Base-by-base conservation (phyloP, 1,284 basidiomycete species). In the Inonotus hispidus region DNA sequence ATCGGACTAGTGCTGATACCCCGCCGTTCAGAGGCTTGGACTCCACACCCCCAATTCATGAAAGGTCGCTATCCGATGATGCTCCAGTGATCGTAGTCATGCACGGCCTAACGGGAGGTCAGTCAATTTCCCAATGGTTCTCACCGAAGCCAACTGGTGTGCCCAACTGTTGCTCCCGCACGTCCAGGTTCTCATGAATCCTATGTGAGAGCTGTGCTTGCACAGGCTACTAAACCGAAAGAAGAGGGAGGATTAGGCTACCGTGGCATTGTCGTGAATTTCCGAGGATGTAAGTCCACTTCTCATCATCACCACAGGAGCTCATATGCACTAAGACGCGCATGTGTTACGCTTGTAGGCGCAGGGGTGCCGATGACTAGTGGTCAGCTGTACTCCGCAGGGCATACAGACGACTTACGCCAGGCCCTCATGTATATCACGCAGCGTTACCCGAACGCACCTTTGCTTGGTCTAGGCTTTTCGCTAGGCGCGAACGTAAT, bases 401-500 rank as follows among this genome's bases (percentile, higher is more conserved):
- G 84, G 35, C 79, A 93, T 66, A 95, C 93, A 11, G 87, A 92
- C 65, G 95, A 98, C 74, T 77, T 95, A 38, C 85, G 93, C 50
- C 85, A 85, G 59, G 90, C 93, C 0, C 73, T 95, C 49, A 80
- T 90, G 69, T 90, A 91, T 73, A 82, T 98, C 56, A 79, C 86
- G 4, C 74, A 83, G 62, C 74, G 77, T 62, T 95, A 88, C 68
- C 95, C 97, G 1, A 74, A 81, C 23, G 92, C 95, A 0, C 90
- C 88, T 6, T 76, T 98, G 43, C 76, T 95, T 37, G 96, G 92
- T 11, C 75, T 97, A 29, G 94, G 94, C 5, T 99, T 98, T 76
- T 97, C 93, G 2, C 83, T 99, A 52, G 97, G 96, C 56, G 93
- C 95, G 41, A 93, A 93, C 69, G 88, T 98, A 46, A 75, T 99